Evolutionary conservation across 2,329 filamentous ascomycete species (phyloP), one percentile per base, ranked within the genome.

Genomic region (Microcyclospora tardicrescens): DNA sequence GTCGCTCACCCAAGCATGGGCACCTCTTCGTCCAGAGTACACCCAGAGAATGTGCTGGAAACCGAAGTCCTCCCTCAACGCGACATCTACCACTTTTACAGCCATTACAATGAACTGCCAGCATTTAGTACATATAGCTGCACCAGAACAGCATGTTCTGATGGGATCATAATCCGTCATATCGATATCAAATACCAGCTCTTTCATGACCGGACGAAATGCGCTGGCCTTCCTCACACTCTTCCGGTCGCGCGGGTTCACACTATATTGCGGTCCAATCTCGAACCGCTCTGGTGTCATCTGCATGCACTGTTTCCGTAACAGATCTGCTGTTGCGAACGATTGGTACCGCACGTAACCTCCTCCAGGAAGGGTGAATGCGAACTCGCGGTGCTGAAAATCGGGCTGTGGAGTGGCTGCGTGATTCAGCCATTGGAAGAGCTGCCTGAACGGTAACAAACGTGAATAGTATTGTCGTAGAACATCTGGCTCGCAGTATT

Each of bases 101-200:
- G 91, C 84, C 86, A 98, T 96, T 16, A 84, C 94, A 52, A 94
- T 93, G 61, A 96, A 98, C 36, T 81, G 72, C 91, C 91, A 98
- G 65, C 91, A 98, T 59, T 87, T 91, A 48, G 70, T 72, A 60
- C 91, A 98, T 48, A 98, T 96, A 51, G 84, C 93, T 8, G 89
- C 85, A 58, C 89, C 87, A 53, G 80, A 78, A 60, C 91, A 98
- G 64, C 91, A 98, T 19, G 87, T 95, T 50, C 91, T 79, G 47
- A 98, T 84, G 48, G 93, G 85, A 59, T 98, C 91, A 63, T 98
- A 98, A 64, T 96, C 91, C 39, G 91, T 96, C 74, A 98, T 74
- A 73, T 98, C 91, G 54, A 98, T 96, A 80, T 98, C 91, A 61
- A 98, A 96, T 52, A 94, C 94, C 30, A 98, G 68, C 61, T 98